Evolutionary conservation across 78 protist genomes (phyloP), one percentile per base, ranked within the genome.

Genomic region (Dictyostelium citrinum): DNA sequence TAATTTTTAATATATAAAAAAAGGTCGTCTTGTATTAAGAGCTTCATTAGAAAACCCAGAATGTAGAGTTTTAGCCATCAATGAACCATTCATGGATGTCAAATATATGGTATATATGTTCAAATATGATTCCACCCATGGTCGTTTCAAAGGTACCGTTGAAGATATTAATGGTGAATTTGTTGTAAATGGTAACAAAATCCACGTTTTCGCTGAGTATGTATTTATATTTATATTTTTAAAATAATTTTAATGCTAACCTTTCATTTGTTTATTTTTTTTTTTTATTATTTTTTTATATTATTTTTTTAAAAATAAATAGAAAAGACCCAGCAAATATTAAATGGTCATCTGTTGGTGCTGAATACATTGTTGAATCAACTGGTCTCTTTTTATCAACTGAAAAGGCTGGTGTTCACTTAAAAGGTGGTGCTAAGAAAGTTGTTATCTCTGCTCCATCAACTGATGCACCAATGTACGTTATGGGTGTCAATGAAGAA

Each of bases 381-480:
- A 98, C 99, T 29, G 99, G 99, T 81, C 96, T 99, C 46, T 99
- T 99, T 98, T 90, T 96, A 45, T 49, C 90, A 55, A 79, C 46
- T 8, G 99, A 90, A 41, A 95, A 86, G 84, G 99, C 99, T 41
- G 31, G 45, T 74, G 77, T 31, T 35, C 99, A 99, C 85, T 58
- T 98, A 68, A 91, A 45, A 81, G 99, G 95, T 16, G 98, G 99
- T 20, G 99, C 99, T 93, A 98, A 99, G 97, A 95, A 96, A 91
- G 99, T 99, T 71, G 81, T 99, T 97, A 98, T 99, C 99, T 82
- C 99, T 8, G 99, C 99, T 9, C 99, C 99, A 29, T 90, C 99
- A 9, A 96, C 68, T 5, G 99, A 97, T 81, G 98, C 99, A 3
- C 99, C 99, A 51, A 99, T 98, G 98, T 98, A 95, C 76, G 99